Percentiles rank a stretch among this genome's conserved stretches.
Evolutionary conservation across 208 protist genomes (phyloP).

Genomic region (Crithidia expoeki): DNA sequence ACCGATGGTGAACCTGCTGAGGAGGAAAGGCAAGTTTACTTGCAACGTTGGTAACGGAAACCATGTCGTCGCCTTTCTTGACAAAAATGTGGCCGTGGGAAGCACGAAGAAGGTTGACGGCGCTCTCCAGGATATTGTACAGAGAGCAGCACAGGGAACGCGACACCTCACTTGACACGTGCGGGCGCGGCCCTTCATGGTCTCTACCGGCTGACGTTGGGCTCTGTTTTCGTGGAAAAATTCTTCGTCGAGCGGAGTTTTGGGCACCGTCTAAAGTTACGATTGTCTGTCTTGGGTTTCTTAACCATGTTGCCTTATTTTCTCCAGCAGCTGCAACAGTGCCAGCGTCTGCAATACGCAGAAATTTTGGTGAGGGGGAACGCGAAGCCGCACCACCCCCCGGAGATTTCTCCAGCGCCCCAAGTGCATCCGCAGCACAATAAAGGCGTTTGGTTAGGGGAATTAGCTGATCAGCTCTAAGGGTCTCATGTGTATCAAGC

Average conservation of each 20-base stretch:
- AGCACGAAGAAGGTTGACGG: slow-evolving; percentile 52
- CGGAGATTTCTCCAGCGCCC: neutral
- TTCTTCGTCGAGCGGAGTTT: neutral
- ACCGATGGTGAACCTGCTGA: slow-evolving; percentile 67
- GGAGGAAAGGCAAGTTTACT: slow-evolving; percentile 77
- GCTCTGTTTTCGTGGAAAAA: neutral
- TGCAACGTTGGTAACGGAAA: slow-evolving; percentile 83
- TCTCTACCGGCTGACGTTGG: neutral
- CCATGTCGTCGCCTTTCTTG: slow-evolving; percentile 73
- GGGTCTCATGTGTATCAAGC: slow-evolving; percentile 22
- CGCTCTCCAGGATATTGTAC: slow-evolving; percentile 83
- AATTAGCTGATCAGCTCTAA: slow-evolving; percentile 49
- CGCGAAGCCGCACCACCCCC: neutral
- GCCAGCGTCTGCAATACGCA: neutral
- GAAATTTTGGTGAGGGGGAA: neutral
- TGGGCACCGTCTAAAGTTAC: neutral
- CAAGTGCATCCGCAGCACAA: slow-evolving; percentile 29
- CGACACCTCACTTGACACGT: slow-evolving; percentile 76
- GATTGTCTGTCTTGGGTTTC: neutral
- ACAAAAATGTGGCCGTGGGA: slow-evolving; percentile 79
- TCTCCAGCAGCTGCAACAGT: neutral
- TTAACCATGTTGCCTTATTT: neutral
- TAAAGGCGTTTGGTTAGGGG: slow-evolving; percentile 50
- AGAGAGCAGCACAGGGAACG: slow-evolving; percentile 57
- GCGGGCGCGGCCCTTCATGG: slow-evolving; percentile 9